Base-by-base conservation (phyloP, 257 asterid genomes). In the Dorcoceras hygrometricum region DNA sequence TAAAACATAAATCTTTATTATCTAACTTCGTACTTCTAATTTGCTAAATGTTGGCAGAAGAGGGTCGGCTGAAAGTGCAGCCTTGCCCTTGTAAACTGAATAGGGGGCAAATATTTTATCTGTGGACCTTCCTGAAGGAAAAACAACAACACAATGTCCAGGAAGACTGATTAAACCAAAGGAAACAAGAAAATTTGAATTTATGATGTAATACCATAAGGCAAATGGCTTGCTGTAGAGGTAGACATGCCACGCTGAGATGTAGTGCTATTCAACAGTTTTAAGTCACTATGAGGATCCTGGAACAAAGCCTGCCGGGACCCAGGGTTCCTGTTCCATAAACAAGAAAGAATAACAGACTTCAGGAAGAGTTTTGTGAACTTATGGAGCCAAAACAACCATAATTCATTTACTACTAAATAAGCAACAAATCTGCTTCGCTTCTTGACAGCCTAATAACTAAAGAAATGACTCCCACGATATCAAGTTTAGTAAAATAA, bases 51-150 rank as follows among this genome's bases (percentile, higher is more conserved):
- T 81, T 8, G 95, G 97, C 65, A 81, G 82, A 67, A 70, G 67
- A 59, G 96, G 97, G 68, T 74, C 76, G 56, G 95, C 88, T 65
- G 95, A 80, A 20, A 93, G 86, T 7, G 96, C 89, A 59, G 96
- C 95, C 81, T 89, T 89, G 67, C 97, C 98, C 80, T 93, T 93
- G 88, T 57, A 93, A 76, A 93, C 69, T 14, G 96, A 71, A 75
- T 84, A 89, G 31, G 94, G 83, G 32, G 98, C 91, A 79, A 79
- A 87, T 63, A 84, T 68, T 69, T 57, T 81, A 43, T 69, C 83
- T 55, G 77, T 70, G 59, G 76, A 46, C 19, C 74, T 72, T 50
- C 73, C 80, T 75, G 62, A 61, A 63, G 16, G 34, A 0, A 73
- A 62, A 63, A 56, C 53, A 63, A 67, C n/a, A 18, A 39, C 43